These are phyloP conservation scores for Inosperma sp. DNA, from an alignment of 768 basidiomycete species.

Conservation along the genomic window DNA sequence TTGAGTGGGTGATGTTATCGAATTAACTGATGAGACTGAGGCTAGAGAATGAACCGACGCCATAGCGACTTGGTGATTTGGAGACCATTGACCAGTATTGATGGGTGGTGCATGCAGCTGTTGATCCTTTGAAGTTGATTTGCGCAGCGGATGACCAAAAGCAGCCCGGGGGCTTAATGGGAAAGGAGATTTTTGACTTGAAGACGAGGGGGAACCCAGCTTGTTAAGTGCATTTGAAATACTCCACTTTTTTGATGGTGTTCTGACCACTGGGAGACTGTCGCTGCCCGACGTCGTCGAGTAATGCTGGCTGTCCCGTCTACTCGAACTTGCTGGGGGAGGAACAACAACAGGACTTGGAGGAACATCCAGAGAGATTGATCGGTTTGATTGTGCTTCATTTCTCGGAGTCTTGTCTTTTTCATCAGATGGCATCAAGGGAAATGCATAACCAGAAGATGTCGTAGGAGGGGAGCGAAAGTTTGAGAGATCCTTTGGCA, in stretches of 20 bases:
- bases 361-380: slow-evolving; percentile 51
- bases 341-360: slow-evolving; percentile 28
- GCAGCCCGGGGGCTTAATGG: slow-evolving; percentile 65
- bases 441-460: slow-evolving; percentile 50
- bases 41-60: slow-evolving; percentile 69
- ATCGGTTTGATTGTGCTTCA: slow-evolving; percentile 45
- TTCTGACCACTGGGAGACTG: slow-evolving; percentile 51
- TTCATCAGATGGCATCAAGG: slow-evolving; percentile 42
- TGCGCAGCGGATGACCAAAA: slow-evolving; percentile 63
- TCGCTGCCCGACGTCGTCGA: slow-evolving; percentile 39
- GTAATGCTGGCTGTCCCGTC: slow-evolving; percentile 39
- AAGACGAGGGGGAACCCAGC: slow-evolving; percentile 60
- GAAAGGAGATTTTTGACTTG: slow-evolving; percentile 51
- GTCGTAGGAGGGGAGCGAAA: slow-evolving; percentile 68
- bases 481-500: slow-evolving; percentile 84
- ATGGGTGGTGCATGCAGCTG: slow-evolving; percentile 41
- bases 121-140: slow-evolving; percentile 66
- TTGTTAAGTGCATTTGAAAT: slow-evolving; percentile 83
- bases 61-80: slow-evolving; percentile 72
- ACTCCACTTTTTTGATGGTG: slow-evolving; percentile 96
- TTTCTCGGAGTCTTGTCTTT: slow-evolving; percentile 39
- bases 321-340: slow-evolving; percentile 28
- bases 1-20: slow-evolving; percentile 48
- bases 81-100: slow-evolving; percentile 59
- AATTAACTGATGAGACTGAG: slow-evolving; percentile 71